phyloP scores from a whole-genome alignment of 2,329 filamentous ascomycete genomes.

The Talaromyces islandicus region DNA sequence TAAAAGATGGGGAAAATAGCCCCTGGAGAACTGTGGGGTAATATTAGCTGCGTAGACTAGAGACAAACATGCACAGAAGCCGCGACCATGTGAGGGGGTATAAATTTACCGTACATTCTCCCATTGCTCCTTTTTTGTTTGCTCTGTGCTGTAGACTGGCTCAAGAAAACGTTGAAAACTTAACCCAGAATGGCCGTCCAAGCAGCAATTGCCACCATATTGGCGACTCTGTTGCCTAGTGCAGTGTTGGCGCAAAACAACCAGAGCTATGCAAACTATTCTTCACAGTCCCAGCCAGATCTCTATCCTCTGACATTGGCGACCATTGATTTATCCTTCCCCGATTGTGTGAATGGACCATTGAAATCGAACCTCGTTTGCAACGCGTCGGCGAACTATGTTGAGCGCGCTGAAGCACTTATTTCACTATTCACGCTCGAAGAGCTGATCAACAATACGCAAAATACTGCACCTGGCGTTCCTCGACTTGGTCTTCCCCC shows the following conservation, averaged over 20 bases:
- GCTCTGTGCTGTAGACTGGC: background rate
- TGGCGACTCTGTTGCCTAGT: constrained; percentile 1
- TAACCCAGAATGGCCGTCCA: background rate
- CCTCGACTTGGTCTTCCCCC: constrained; percentile 49
- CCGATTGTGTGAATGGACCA: constrained; percentile 45
- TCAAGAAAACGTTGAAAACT: background rate
- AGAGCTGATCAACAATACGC: constrained; percentile 50
- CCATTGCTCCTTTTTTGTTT: background rate
- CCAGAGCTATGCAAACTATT: constrained; percentile 8
- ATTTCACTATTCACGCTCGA: constrained; percentile 43
- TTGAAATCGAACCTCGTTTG: constrained; percentile 46
- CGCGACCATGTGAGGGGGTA: background rate
- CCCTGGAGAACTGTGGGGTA: background rate
- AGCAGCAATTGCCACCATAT: background rate
- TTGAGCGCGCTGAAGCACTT: constrained; percentile 39
- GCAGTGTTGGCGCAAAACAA: constrained; percentile 7
- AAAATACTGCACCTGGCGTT: constrained; percentile 42
- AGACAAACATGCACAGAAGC: background rate
- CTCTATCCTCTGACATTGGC: constrained; percentile 3
- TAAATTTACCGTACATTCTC: background rate
- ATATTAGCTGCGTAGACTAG: background rate
- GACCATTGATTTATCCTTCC: constrained; percentile 26
- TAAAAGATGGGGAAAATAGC: background rate
- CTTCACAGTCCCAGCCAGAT: constrained; percentile 5
- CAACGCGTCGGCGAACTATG: constrained; percentile 32